Percentiles rank a stretch among this genome's conserved stretches.
These are phyloP conservation scores for Edaphochlamys debaryana DNA, from an alignment of 139 green algal species.

Conservation along the genomic window DNA sequence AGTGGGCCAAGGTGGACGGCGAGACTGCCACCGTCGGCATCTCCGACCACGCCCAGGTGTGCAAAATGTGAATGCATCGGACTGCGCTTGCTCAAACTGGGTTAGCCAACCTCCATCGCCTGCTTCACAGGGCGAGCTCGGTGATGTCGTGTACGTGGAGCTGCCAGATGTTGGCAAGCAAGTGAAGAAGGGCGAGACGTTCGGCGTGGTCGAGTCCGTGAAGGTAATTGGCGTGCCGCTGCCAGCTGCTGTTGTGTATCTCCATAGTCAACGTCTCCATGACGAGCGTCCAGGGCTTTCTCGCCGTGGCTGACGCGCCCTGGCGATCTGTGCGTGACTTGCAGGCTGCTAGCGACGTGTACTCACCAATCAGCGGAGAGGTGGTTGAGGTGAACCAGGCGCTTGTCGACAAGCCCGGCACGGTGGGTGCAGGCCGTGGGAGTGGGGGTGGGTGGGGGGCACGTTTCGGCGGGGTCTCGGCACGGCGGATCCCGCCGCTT, in stretches of 20 bases:
- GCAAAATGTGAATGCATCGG: background rate
- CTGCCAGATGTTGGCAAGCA: conserved; percentile 92
- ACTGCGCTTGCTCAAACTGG: background rate
- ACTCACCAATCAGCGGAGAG: conserved; percentile 90
- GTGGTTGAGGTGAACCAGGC: conserved; percentile 89
- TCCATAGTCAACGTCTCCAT: too few relatives aligned
- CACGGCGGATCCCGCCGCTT: too few relatives aligned
- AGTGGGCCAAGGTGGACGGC: conserved; percentile 93
- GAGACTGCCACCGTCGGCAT: conserved; percentile 93
- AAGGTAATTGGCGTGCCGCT: conserved; percentile 73
- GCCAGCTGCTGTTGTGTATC: too few relatives aligned
- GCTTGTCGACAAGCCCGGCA: conserved; percentile 80
- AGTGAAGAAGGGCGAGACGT: conserved; percentile 87
- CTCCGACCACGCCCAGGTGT: conserved; percentile 95
- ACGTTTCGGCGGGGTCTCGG: too few relatives aligned
- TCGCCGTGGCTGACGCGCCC: too few relatives aligned
- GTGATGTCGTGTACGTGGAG: conserved; percentile 98
- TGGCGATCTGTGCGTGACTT: background rate
- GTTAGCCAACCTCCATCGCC: background rate
- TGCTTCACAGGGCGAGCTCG: conserved; percentile 82
- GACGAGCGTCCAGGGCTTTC: too few relatives aligned
- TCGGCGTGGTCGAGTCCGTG: conserved; percentile 98
- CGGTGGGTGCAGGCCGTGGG: conserved; percentile 55
- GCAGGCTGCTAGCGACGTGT: conserved; percentile 95
- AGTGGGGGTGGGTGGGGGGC: too few relatives aligned